Percentiles rank a stretch among this genome's conserved stretches.
Conservation (phyloP, 805 yeast genomes). For the Yarrowia sp. region DNA sequence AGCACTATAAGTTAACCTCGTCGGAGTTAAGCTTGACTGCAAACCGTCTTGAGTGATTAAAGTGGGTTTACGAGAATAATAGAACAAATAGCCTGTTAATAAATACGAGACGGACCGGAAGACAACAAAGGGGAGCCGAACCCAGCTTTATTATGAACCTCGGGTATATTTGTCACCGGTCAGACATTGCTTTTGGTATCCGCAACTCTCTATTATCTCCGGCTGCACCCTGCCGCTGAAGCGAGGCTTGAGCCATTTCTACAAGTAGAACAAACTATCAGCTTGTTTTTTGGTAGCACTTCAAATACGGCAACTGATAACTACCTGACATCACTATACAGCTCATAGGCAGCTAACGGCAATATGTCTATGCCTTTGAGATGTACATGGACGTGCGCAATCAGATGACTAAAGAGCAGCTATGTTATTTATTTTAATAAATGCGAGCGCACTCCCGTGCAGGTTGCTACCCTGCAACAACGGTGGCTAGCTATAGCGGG, state of each 20-base stretch:
- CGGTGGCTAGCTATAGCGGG: too few species aligned
- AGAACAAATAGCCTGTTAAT: not conserved
- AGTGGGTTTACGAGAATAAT: constrained; percentile 1
- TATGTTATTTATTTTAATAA: too few species aligned
- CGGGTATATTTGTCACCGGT: too few species aligned
- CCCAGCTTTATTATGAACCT: too few species aligned
- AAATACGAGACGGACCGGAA: too few species aligned
- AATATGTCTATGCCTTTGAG: not conserved
- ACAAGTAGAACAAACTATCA: not conserved
- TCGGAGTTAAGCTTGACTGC: constrained; percentile 2
- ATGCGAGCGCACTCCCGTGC: too few species aligned
- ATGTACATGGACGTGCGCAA: not conserved
- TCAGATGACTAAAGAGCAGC: not conserved
- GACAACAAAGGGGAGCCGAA: too few species aligned
- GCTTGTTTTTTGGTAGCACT: not conserved
- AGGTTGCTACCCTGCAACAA: too few species aligned
- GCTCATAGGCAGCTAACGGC: not conserved
- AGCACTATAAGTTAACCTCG: not conserved
- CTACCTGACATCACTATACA: not conserved
- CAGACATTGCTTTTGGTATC: too few species aligned
- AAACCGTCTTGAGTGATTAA: constrained; percentile 1
- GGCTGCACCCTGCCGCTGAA: too few species aligned
- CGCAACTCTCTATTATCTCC: too few species aligned
- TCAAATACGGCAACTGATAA: not conserved
- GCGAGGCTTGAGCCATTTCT: not conserved